Percentiles rank a stretch among this genome's conserved stretches.
Conservation (phyloP, 768 basidiomycete genomes). For the Rhodotorula paludigena region DNA sequence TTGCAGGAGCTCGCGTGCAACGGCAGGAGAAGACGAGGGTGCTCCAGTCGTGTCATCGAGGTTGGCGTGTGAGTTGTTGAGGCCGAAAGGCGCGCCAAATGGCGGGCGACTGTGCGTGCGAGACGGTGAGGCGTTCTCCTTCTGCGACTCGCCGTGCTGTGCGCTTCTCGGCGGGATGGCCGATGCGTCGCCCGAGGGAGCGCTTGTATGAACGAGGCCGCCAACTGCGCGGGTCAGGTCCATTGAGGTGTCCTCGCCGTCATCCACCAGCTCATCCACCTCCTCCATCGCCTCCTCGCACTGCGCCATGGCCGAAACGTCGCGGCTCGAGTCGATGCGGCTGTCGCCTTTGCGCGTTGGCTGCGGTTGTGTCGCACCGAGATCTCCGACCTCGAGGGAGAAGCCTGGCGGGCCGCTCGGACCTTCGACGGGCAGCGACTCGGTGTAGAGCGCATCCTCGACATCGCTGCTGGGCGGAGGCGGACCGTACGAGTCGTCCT, state of each 20-base stretch:
- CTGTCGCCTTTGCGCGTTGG: too few relatives aligned
- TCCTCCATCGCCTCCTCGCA: neutral
- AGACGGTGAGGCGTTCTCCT: slow-evolving; percentile 14
- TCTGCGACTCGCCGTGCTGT: slow-evolving; percentile 14
- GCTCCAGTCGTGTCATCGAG: slow-evolving; percentile 8
- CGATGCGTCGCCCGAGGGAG: too few relatives aligned
- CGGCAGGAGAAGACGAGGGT: slow-evolving; percentile 17
- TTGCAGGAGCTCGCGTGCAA: neutral
- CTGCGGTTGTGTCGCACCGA: too few relatives aligned
- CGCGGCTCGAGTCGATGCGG: too few relatives aligned
- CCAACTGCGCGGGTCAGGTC: slow-evolving; percentile 5
- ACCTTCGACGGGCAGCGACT: too few relatives aligned
- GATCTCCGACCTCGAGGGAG: too few relatives aligned
- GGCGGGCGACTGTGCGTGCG: neutral
- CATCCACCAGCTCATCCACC: neutral
- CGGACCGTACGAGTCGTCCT: neutral
- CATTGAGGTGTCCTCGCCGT: slow-evolving; percentile 11
- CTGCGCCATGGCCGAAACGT: too few relatives aligned
- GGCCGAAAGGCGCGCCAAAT: neutral
- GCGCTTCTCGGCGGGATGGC: too few relatives aligned
- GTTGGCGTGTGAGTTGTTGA: slow-evolving; percentile 1
- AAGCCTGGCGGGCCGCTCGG: too few relatives aligned
- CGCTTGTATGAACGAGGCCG: neutral
- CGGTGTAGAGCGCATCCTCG: too few relatives aligned
- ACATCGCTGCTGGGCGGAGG: neutral